phyloP scores from a whole-genome alignment of 306 rosid species.

The Gastrolobium villosum region DNA sequence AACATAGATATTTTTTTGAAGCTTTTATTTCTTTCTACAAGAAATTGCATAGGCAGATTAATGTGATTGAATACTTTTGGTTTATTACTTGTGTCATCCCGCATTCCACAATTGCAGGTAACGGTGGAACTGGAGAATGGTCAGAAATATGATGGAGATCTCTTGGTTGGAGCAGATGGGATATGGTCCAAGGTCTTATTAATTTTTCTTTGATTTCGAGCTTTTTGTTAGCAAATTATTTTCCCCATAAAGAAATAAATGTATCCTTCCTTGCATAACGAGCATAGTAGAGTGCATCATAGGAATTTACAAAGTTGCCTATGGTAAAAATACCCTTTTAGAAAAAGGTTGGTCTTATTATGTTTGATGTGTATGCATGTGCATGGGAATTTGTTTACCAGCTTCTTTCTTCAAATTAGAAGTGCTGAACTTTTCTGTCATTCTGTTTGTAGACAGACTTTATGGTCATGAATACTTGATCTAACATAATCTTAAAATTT shows the following conservation, averaged over 20 bases:
- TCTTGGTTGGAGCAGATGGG: conserved; percentile 98
- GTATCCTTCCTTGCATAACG: neutral
- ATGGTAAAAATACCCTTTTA: conserved; percentile 21
- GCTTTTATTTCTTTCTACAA: conserved; percentile 37
- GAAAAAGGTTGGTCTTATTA: conserved; percentile 4
- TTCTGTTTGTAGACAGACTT: conserved; percentile 28
- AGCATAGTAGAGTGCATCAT: neutral
- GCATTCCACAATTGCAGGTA: conserved; percentile 63
- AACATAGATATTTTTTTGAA: conserved; percentile 31
- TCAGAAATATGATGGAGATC: conserved; percentile 83
- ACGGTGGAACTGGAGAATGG: conserved; percentile 84
- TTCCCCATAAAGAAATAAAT: neutral
- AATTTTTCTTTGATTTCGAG: conserved; percentile 16
- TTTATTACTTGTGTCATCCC: conserved; percentile 44
- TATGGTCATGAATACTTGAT: conserved; percentile 5
- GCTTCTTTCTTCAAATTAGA: conserved; percentile 25
- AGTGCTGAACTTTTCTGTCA: conserved; percentile 3
- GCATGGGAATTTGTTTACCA: neutral
- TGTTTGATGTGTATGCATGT: conserved; percentile 10
- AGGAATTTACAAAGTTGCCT: conserved; percentile 8
- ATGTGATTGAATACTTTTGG: conserved; percentile 16
- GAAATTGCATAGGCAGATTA: conserved; percentile 27
- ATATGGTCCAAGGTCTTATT: conserved; percentile 91
- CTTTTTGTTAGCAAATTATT: conserved; percentile 12
- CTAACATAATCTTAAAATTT: conserved; percentile 18